These are phyloP conservation scores for Lecanicillium sp. DNA, from an alignment of 2,329 filamentous ascomycete genomes.

Conservation along the genomic window DNA sequence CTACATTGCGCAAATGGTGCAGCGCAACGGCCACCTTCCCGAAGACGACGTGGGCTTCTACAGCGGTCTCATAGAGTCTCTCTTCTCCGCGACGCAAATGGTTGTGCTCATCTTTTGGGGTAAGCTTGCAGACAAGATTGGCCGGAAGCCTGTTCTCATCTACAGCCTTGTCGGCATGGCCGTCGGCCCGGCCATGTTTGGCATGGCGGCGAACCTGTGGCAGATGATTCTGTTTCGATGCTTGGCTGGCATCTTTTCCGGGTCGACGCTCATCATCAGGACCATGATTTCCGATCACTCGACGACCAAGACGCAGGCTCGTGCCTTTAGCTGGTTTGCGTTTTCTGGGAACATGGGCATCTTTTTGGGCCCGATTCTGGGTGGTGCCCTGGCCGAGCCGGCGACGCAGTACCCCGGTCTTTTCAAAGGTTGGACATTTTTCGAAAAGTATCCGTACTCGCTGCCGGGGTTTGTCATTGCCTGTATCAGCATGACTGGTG, in stretches of 20 bases:
- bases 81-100: conserved; percentile 71
- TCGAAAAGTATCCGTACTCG: conserved; percentile 44
- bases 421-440: conserved; percentile 38
- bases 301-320: conserved; percentile 60
- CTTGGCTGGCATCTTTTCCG: conserved; percentile 64
- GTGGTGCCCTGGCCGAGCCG: conserved; percentile 62
- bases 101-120: conserved; percentile 72
- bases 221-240: conserved; percentile 70
- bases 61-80: conserved; percentile 62
- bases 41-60: conserved; percentile 71
- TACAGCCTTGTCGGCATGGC: conserved; percentile 57
- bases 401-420: conserved; percentile 50
- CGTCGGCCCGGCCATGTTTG: conserved; percentile 56
- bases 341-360: conserved; percentile 69
- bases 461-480: conserved; percentile 45
- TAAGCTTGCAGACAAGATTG: conserved; percentile 49
- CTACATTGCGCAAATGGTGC: conserved; percentile 71
- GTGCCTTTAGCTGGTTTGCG: conserved; percentile 68
- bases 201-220: conserved; percentile 55
- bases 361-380: conserved; percentile 61
- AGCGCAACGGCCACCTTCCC: conserved; percentile 52
- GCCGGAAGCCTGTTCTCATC: conserved; percentile 66
- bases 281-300: conserved; percentile 71
- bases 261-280: conserved; percentile 64
- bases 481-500: conserved; percentile 46